Evolutionary conservation across 2,329 filamentous ascomycete species (phyloP).

Genomic region (Hirsutella thompsonii): DNA sequence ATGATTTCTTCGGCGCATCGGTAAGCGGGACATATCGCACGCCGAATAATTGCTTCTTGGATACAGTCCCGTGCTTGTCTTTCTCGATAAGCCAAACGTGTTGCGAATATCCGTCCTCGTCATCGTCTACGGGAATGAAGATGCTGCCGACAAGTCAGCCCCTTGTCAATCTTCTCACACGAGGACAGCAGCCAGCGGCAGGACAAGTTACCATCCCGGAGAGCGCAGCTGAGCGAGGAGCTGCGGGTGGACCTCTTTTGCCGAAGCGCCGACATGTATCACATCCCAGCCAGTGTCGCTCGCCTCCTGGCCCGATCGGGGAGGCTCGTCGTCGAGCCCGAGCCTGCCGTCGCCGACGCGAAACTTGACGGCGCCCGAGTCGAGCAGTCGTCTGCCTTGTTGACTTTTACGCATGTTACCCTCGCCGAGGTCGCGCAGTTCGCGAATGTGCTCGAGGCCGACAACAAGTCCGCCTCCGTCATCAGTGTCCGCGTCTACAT

Average conservation of each 20-base stretch:
- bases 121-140: slow-evolving; percentile 64
- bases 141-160: slow-evolving; percentile 29
- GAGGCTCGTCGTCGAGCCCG: slow-evolving; percentile 60
- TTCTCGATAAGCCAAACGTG: slow-evolving; percentile 67
- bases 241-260: slow-evolving; percentile 55
- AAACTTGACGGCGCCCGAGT: no score
- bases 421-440: slow-evolving; percentile 48
- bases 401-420: slow-evolving; percentile 52
- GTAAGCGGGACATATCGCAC: slow-evolving; percentile 70
- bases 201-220: slow-evolving; percentile 48
- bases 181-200: background rate
- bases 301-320: slow-evolving; percentile 40
- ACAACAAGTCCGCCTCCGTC: slow-evolving; percentile 41
- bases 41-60: slow-evolving; percentile 49
- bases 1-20: slow-evolving; percentile 38
- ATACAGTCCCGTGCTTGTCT: slow-evolving; percentile 48
- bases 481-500: no score
- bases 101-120: slow-evolving; percentile 34
- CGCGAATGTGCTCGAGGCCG: slow-evolving; percentile 61
- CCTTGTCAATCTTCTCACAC: slow-evolving; percentile 2
- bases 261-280: slow-evolving; percentile 89
- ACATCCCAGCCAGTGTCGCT: slow-evolving; percentile 61
- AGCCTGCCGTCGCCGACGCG: slow-evolving; percentile 57
- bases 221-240: slow-evolving; percentile 65
- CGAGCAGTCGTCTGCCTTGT: slow-evolving; percentile 46